Percentiles rank a stretch among this genome's conserved stretches.
Evolutionary conservation across 441 rosid genomes (phyloP).

Genomic region (Codiaeum variegatum): DNA sequence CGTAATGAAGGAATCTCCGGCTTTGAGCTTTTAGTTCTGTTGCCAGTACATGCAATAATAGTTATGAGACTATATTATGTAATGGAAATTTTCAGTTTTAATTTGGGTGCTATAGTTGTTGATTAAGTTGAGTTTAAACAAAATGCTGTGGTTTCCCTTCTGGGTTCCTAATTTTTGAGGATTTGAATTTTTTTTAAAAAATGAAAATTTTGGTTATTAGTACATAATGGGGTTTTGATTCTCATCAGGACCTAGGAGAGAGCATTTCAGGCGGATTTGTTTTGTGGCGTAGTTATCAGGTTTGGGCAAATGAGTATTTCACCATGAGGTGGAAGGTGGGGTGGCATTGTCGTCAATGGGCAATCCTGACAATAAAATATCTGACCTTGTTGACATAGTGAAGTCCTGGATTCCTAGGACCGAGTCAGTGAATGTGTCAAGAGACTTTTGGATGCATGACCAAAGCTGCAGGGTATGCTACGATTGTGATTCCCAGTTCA

Average conservation of each 20-base stretch:
- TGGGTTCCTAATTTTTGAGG: not conserved
- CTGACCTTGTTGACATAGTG: conserved; percentile 48
- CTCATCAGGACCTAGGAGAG: conserved; percentile 20
- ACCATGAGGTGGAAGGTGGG: conserved; percentile 44
- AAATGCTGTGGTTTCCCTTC: not conserved
- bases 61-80: not conserved
- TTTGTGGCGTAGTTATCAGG: conserved; percentile 20
- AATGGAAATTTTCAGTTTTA: not conserved
- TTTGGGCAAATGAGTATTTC: conserved; percentile 47
- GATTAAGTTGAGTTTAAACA: not conserved
- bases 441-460: conserved; percentile 99
- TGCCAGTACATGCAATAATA: not conserved
- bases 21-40: not conserved
- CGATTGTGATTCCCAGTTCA: conserved; percentile 80
- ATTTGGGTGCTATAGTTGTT: not conserved
- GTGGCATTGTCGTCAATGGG: conserved; percentile 63
- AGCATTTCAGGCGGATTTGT: conserved; percentile 4
- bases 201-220: not conserved
- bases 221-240: not conserved
- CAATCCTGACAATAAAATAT: conserved; percentile 44
- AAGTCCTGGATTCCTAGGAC: conserved; percentile 74
- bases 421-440: conserved; percentile 63
- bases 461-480: conserved; percentile 92
- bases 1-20: not conserved
- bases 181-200: conserved; percentile 11